Conservation (phyloP, 495 filamentous ascomycete genomes). For the Xylaria intraflava region DNA sequence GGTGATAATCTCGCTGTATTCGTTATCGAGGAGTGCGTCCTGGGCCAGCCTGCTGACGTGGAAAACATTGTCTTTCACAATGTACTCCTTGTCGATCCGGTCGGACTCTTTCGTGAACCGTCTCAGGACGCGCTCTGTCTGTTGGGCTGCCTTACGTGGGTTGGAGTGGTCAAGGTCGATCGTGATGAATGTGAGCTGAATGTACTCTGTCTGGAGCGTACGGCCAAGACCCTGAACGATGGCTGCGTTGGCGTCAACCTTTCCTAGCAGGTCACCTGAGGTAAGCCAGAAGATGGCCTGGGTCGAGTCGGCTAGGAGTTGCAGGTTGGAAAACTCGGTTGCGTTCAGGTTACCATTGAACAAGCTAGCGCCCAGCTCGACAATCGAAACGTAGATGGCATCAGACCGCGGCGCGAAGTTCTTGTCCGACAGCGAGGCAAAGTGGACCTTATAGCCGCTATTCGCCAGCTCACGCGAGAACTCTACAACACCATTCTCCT, state of each 20-base stretch:
- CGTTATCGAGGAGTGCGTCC: neutral
- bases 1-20: neutral
- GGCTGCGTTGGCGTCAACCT: neutral
- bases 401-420: neutral
- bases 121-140: neutral
- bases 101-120: neutral
- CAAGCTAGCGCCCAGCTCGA: neutral
- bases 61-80: neutral
- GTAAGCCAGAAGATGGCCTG: constrained; percentile 1
- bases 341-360: neutral
- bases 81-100: neutral
- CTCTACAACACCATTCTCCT: neutral
- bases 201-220: neutral
- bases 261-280: neutral
- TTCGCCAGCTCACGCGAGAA: neutral
- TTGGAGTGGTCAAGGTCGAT: neutral
- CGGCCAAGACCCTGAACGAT: neutral
- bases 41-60: neutral
- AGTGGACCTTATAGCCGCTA: neutral
- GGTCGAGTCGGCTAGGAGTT: neutral
- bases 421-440: neutral
- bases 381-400: neutral
- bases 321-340: neutral
- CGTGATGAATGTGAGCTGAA: neutral
- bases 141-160: neutral